Percentiles rank a stretch among this genome's conserved stretches.
These are phyloP conservation scores for Phytophthora tentaculata DNA, from an alignment of 352 stramenopile genomes.

Conservation along the genomic window DNA sequence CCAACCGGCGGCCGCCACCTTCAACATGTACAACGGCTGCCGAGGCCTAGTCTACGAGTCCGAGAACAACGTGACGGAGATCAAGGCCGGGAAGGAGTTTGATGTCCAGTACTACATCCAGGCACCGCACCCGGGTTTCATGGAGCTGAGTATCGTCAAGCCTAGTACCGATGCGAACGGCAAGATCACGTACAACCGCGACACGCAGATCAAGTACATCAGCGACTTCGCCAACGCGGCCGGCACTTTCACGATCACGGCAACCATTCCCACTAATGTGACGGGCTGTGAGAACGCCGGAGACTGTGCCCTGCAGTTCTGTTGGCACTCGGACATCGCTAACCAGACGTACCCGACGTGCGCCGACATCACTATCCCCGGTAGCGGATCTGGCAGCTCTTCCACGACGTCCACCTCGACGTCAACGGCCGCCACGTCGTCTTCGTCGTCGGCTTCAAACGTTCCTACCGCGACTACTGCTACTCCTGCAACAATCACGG, in stretches of 20 bases:
- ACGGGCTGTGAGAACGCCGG: slow-evolving; percentile 42
- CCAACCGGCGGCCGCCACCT: slow-evolving; percentile 46
- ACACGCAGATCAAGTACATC: slow-evolving; percentile 47
- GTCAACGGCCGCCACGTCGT: not conserved
- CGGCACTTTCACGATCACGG: slow-evolving; percentile 47
- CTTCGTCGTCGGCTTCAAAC: slow-evolving; percentile 6
- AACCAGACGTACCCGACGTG: slow-evolving; percentile 49
- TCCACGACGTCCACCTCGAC: slow-evolving; percentile 1
- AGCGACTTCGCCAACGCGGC: slow-evolving; percentile 47
- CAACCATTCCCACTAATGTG: slow-evolving; percentile 46
- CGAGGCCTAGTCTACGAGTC: slow-evolving; percentile 62
- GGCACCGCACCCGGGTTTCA: slow-evolving; percentile 58
- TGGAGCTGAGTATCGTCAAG: slow-evolving; percentile 62
- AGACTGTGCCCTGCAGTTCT: slow-evolving; percentile 51
- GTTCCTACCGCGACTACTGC: slow-evolving; percentile 6
- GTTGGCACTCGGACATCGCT: slow-evolving; percentile 47
- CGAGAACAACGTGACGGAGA: slow-evolving; percentile 47
- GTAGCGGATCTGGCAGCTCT: slow-evolving; percentile 22
- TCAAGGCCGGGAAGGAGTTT: slow-evolving; percentile 39
- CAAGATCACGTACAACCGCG: slow-evolving; percentile 56
- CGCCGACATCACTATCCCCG: slow-evolving; percentile 40
- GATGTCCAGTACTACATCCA: slow-evolving; percentile 54
- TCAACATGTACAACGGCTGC: slow-evolving; percentile 69
- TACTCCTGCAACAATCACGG: slow-evolving; percentile 2
- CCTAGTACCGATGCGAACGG: slow-evolving; percentile 41